These are phyloP conservation scores for Termitomyces sp. DNA, from an alignment of 768 basidiomycete genomes.

Conservation along the genomic window DNA sequence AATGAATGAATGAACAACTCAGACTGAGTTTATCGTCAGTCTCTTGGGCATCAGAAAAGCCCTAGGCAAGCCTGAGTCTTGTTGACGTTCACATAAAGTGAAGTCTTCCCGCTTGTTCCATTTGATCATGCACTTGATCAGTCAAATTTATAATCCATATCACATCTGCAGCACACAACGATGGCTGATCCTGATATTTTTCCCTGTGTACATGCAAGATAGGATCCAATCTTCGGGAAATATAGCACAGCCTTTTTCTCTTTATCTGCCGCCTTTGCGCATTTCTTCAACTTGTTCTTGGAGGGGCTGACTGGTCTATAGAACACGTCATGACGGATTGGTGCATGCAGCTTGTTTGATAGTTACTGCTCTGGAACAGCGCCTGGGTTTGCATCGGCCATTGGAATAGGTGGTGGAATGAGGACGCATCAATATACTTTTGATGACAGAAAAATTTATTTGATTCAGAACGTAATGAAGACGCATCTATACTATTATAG, in stretches of 20 bases:
- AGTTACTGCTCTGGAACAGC: conserved; percentile 9
- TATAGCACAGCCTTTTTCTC: conserved; percentile 83
- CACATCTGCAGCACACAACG: conserved; percentile 38
- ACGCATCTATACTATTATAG: too few species aligned
- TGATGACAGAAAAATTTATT: too few species aligned
- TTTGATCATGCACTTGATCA: neutral
- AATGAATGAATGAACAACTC: too few species aligned
- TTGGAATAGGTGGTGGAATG: conserved; percentile 3
- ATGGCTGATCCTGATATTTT: conserved; percentile 51
- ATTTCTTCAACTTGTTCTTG: conserved; percentile 89
- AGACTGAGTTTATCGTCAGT: too few species aligned
- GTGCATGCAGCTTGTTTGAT: neutral
- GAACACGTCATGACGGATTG: neutral
- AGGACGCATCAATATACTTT: too few species aligned
- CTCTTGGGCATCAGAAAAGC: too few species aligned
- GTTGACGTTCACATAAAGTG: conserved; percentile 56
- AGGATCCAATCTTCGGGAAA: conserved; percentile 29
- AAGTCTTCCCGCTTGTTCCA: conserved; percentile 11
- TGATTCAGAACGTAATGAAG: too few species aligned
- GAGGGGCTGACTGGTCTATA: conserved; percentile 47
- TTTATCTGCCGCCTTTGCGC: conserved; percentile 87
- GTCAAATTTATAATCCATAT: neutral
- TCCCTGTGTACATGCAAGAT: too few species aligned
- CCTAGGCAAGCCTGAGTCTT: too few species aligned
- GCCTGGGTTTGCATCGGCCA: conserved; percentile 10